Percentiles rank a stretch among this genome's conserved stretches.
Conservation (phyloP, 768 basidiomycete genomes). For the Pulveroboletus ravenelii region DNA sequence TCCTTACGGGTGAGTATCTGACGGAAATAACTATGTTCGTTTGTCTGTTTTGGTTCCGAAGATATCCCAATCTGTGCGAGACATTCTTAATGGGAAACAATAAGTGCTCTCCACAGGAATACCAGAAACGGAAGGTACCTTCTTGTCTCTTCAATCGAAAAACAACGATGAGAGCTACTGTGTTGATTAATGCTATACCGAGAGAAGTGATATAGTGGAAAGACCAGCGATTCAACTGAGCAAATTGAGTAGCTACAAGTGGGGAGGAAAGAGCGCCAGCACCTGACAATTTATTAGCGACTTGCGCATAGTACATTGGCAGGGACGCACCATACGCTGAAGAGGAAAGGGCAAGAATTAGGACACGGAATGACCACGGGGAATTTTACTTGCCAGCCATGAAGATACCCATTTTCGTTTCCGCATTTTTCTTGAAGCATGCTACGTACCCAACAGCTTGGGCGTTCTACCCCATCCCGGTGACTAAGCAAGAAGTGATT, state of each 20-base stretch:
- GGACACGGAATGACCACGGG: not conserved
- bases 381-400: slow-evolving; percentile 34
- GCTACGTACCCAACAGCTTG: slow-evolving; percentile 72
- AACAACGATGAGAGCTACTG: slow-evolving; percentile 43
- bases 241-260: slow-evolving; percentile 52
- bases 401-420: slow-evolving; percentile 67
- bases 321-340: slow-evolving; percentile 11
- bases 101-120: not conserved
- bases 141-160: slow-evolving; percentile 69
- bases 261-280: slow-evolving; percentile 50
- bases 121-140: slow-evolving; percentile 33
- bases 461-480: slow-evolving; percentile 45
- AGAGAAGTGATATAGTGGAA: slow-evolving; percentile 50
- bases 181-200: slow-evolving; percentile 58
- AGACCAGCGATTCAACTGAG: slow-evolving; percentile 34
- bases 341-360: not conserved
- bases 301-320: not conserved
- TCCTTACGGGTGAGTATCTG: slow-evolving; percentile 41
- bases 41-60: slow-evolving; percentile 17
- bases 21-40: slow-evolving; percentile 37
- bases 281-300: slow-evolving; percentile 21
- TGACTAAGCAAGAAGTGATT: not conserved
- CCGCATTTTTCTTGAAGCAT: slow-evolving; percentile 47
- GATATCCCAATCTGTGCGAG: slow-evolving; percentile 34
- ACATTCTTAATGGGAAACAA: slow-evolving; percentile 28